A percentile compares a stretch with the other conserved stretches of the same genome.
Conservation (phyloP, 2,329 filamentous ascomycete genomes). For the Fusarium circinatum region DNA sequence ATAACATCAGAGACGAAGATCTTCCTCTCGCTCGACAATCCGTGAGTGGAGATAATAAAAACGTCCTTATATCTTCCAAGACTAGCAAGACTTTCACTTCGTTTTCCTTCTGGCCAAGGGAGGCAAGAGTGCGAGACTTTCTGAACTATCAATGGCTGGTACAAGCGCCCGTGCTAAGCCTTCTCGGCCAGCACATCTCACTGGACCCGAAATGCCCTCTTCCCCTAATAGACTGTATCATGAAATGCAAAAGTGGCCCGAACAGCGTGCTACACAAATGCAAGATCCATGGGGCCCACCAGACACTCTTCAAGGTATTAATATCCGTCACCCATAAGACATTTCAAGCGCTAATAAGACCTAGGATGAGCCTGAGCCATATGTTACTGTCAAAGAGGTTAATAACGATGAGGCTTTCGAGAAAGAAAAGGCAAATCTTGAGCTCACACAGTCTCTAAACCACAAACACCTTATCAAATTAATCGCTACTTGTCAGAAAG, state of each 20-base stretch:
- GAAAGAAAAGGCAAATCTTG: slow-evolving; percentile 9
- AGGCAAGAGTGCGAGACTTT: slow-evolving; percentile 4
- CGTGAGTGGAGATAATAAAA: background rate
- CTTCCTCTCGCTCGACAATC: slow-evolving; percentile 15
- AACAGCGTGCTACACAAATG: slow-evolving; percentile 8
- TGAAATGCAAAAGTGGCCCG: background rate
- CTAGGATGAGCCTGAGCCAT: background rate
- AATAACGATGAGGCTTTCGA: background rate
- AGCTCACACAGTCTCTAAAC: background rate
- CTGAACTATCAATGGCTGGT: slow-evolving; percentile 25
- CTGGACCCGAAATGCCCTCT: slow-evolving; percentile 3
- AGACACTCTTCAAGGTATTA: background rate
- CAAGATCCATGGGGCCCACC: slow-evolving; percentile 4
- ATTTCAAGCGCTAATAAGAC: background rate
- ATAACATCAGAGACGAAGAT: slow-evolving; percentile 13
- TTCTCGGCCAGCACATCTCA: background rate
- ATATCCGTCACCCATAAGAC: accelerated
- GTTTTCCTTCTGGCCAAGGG: background rate
- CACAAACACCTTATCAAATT: slow-evolving; percentile 21
- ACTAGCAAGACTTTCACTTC: background rate
- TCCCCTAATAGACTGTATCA: background rate
- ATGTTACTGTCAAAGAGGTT: slow-evolving; percentile 27
- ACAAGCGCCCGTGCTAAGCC: slow-evolving; percentile 16
- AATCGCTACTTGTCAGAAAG: slow-evolving; percentile 18
- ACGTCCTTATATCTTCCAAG: background rate